A percentile compares a stretch with the other conserved stretches of the same genome.
Evolutionary conservation across 2,329 filamentous ascomycete species (phyloP).

Genomic region (Mycosphaerella sp.): DNA sequence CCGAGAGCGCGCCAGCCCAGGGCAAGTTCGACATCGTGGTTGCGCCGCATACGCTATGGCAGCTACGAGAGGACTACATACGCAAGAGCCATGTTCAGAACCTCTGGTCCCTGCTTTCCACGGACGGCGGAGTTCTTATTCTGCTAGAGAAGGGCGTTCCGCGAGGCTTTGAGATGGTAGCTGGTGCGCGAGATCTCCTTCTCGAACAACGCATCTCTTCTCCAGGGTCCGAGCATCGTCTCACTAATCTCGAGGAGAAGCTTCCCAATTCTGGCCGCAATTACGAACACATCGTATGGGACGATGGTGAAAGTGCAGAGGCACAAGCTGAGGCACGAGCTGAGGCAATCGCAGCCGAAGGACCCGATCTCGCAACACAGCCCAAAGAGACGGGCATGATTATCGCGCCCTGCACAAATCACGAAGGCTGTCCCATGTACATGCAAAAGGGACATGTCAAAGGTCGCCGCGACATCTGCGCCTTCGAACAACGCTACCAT

Average conservation of each 20-base stretch:
- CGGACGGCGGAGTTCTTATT: slow-evolving; percentile 77
- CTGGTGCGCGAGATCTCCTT: slow-evolving; percentile 71
- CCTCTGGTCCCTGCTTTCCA: slow-evolving; percentile 78
- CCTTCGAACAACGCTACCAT: slow-evolving; percentile 82
- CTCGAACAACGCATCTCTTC: slow-evolving; percentile 67
- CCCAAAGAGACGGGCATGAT: slow-evolving; percentile 57
- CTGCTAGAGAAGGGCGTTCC: slow-evolving; percentile 87
- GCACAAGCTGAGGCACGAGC: not conserved
- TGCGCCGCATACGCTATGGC: slow-evolving; percentile 75
- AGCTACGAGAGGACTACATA: slow-evolving; percentile 65
- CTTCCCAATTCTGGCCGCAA: slow-evolving; percentile 31
- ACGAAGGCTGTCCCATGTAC: slow-evolving; percentile 85
- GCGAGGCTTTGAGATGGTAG: slow-evolving; percentile 86
- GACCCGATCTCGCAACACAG: slow-evolving; percentile 13
- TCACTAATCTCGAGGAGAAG: slow-evolving; percentile 14
- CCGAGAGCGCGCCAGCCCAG: slow-evolving; percentile 45
- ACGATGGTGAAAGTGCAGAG: slow-evolving; percentile 10
- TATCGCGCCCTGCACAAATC: slow-evolving; percentile 71
- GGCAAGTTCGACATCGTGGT: slow-evolving; percentile 81
- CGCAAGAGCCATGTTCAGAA: slow-evolving; percentile 78
- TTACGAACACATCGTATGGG: slow-evolving; percentile 15
- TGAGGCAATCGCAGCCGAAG: not conserved
- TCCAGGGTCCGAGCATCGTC: slow-evolving; percentile 36
- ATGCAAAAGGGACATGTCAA: slow-evolving; percentile 56
- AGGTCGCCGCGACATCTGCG: slow-evolving; percentile 84